These are phyloP conservation scores for Peltaster fructicola DNA, from an alignment of 2,329 filamentous ascomycete genomes.

Conservation along the genomic window DNA sequence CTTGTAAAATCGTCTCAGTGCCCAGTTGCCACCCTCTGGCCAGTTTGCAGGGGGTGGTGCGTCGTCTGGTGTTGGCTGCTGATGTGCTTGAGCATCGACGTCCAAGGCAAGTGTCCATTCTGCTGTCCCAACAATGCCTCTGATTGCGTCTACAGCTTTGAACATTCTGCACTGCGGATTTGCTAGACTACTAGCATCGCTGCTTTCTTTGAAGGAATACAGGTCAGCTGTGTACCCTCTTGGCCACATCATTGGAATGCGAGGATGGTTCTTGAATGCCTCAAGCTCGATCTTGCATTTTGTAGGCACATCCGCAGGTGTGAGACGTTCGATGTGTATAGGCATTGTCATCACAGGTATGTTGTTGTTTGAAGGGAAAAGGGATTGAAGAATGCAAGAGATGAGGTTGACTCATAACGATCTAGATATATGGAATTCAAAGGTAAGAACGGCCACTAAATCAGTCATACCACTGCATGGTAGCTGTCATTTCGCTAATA, in stretches of 20 bases:
- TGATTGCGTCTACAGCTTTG: conserved; percentile 3
- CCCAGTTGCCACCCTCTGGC: conserved; percentile 10
- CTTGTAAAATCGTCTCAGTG: conserved; percentile 8
- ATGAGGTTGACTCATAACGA: no score
- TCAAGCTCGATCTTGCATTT: conserved; percentile 10
- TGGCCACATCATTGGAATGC: conserved; percentile 12
- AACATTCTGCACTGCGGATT: background rate
- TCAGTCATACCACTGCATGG: no score
- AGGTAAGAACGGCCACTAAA: no score
- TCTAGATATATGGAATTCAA: no score
- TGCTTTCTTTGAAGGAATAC: conserved; percentile 9
- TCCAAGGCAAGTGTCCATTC: conserved; percentile 4
- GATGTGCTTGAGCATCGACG: conserved; percentile 3
- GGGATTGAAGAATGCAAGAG: no score
- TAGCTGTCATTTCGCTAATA: no score
- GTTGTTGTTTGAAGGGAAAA: background rate
- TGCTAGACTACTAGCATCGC: conserved; percentile 3
- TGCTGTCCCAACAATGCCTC: conserved; percentile 1
- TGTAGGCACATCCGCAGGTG: conserved; percentile 9
- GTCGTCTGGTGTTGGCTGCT: conserved; percentile 3
- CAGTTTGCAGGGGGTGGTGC: conserved; percentile 7
- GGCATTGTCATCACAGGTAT: no score
- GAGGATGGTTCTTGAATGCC: conserved; percentile 11
- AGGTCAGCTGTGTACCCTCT: conserved; percentile 10
- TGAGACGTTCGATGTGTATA: conserved; percentile 7